Base-by-base conservation (phyloP, 2,329 filamentous ascomycete species). In the Diaporthe ilicicola region DNA sequence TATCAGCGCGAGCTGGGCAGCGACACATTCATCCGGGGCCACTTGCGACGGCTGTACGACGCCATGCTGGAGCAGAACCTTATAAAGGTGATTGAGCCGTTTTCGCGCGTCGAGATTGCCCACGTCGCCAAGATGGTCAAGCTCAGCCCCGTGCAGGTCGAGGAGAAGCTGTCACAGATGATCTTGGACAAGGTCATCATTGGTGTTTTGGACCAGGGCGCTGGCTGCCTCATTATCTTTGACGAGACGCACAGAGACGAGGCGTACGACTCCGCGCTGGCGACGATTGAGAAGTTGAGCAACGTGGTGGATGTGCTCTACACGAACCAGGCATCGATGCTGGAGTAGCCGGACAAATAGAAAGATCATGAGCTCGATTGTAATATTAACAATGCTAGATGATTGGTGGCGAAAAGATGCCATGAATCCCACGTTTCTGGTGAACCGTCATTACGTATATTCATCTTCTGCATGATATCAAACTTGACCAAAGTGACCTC, bases 21-120 rank as follows among this genome's bases (percentile, higher is more conserved):
- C 81, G 96, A 99, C 80, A 89, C 93, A 73, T 99, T 99, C 85
- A 97, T 99, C 82, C 94, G 95, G 74, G 97, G 96, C 83, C 96
- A 99, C 84, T 91, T 99, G 76, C 94, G 95, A 72, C 92, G 94
- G 64, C 88, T 99, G 65, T 99, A 99, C 85, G 96, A 99, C 83
- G 94, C 95, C 81, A 98, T 99, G 94, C 84, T 99, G 79, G 96
- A 99, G 87, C 96, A 99, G 88, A 99, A 99, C 83, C 89, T 99
- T 51, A 97, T 98, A 89, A 98, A 99, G 87, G 96, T 99, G 74
- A 99, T 99, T 80, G 96, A 99, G 87, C 96, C 96, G 27, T 99
- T 98, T 85, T 97, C 94, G 78, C 91, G 95, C 73, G 96, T 99
- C 67, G 96, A 99, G 84, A 97, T 99, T 77, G 93, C 92, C 77